A percentile compares a stretch with the other conserved stretches of the same genome.
Conservation (phyloP, 805 yeast species). For the Metschnikowia gruessii region DNA sequence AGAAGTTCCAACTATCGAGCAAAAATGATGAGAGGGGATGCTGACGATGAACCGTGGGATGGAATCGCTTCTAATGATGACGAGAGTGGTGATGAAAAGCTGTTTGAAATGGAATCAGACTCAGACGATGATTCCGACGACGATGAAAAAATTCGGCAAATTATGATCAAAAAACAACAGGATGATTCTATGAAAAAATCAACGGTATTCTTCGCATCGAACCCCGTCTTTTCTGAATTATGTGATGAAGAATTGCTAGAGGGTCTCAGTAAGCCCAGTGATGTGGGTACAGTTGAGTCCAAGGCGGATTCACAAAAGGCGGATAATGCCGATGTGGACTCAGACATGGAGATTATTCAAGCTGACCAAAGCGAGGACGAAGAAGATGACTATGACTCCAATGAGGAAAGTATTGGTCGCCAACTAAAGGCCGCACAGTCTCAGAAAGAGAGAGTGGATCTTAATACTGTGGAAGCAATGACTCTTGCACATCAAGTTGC, state of each 20-base stretch:
- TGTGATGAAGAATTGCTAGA: constrained; percentile 46
- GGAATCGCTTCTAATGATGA: constrained; percentile 54
- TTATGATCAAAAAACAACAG: constrained; percentile 46
- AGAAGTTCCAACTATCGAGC: constrained; percentile 68
- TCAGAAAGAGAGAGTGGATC: constrained; percentile 67
- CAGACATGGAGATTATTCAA: constrained; percentile 45
- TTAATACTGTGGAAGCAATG: constrained; percentile 96
- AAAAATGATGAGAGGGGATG: constrained; percentile 71
- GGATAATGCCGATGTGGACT: constrained; percentile 28
- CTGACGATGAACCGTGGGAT: constrained; percentile 73
- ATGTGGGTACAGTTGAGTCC: constrained; percentile 4
- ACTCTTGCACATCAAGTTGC: constrained; percentile 96
- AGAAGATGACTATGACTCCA: constrained; percentile 47
- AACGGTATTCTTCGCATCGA: constrained; percentile 40
- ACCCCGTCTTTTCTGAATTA: constrained; percentile 37
- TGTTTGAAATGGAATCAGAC: constrained; percentile 46
- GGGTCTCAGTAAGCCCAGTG: constrained; percentile 5
- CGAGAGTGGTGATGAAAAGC: constrained; percentile 35
- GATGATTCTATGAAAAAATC: constrained; percentile 36
- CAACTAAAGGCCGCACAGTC: constrained; percentile 38
- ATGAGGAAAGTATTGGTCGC: constrained; percentile 42
- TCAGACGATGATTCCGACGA: constrained; percentile 56
- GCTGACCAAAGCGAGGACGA: constrained; percentile 26
- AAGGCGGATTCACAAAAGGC: constrained; percentile 4
- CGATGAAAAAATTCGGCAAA: constrained; percentile 57